Evolutionary conservation across 768 basidiomycete genomes (phyloP).

Genomic region (Trametes coccinea): DNA sequence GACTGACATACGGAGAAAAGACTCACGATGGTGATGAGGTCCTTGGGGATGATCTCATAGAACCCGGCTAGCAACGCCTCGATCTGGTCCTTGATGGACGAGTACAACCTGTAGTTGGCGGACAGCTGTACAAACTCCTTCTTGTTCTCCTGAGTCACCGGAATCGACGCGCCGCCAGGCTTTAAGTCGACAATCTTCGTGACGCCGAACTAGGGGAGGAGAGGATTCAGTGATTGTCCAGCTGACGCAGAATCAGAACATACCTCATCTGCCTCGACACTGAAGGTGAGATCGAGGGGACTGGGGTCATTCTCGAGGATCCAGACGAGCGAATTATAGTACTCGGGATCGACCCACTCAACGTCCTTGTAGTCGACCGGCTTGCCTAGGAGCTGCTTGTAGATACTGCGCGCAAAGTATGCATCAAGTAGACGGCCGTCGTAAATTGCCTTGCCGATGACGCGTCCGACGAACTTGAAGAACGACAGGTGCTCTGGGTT

Average conservation of each 20-base stretch:
- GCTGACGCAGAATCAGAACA: constrained; percentile 22
- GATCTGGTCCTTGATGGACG: constrained; percentile 95
- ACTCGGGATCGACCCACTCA: constrained; percentile 97
- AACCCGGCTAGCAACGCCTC: constrained; percentile 88
- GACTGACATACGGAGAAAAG: constrained; percentile 14
- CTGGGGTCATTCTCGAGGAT: constrained; percentile 96
- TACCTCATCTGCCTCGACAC: constrained; percentile 94
- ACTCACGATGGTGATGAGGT: constrained; percentile 88
- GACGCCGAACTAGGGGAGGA: constrained; percentile 71
- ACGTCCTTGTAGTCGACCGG: constrained; percentile 95
- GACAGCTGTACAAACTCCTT: constrained; percentile 95
- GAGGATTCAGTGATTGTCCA: neutral
- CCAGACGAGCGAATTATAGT: constrained; percentile 98
- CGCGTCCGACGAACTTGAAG: constrained; percentile 98
- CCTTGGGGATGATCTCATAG: constrained; percentile 97
- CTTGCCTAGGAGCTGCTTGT: constrained; percentile 92
- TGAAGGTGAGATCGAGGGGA: constrained; percentile 85
- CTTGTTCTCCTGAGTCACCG: constrained; percentile 96
- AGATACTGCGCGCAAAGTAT: constrained; percentile 95
- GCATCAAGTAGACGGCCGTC: constrained; percentile 96
- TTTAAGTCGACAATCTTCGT: constrained; percentile 88
- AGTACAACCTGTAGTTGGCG: constrained; percentile 89
- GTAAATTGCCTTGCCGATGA: constrained; percentile 97
- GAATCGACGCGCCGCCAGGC: constrained; percentile 75
- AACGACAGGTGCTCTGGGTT: constrained; percentile 95